Evolutionary conservation across 2,329 filamentous ascomycete species (phyloP), one percentile per base, ranked within the genome.

Genomic region (Sphaerulina vaccinii): DNA sequence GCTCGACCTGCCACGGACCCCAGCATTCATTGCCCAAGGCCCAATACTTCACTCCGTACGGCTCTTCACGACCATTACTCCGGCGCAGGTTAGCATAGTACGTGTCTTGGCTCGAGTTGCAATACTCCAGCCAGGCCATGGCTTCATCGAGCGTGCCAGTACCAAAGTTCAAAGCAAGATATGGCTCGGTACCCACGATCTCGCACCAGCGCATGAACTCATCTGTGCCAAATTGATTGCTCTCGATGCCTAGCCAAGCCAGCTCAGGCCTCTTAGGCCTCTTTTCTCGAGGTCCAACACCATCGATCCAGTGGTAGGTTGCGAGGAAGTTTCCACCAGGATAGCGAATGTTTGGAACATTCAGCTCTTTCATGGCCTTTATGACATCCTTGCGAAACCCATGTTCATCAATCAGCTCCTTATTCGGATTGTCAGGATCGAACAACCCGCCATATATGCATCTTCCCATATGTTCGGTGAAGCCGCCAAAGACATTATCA

Each of bases 381-480:
- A 93, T 80, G 36, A 93, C 88, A 70, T 93, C 88, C 59, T 79
- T 88, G 33, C 88, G 84, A 72, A 89, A 92, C 36, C 88, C 88
- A 58, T 87, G 76, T 48, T 82, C 76, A 61, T 91, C 87, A 2
- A 86, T 84, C n/a, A 90, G 77, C 2, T 82, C 73, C 36, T 61
- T 62, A 54, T 66, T 65, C n/a, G 64, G 52, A 68, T 84, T 90
- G 27, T 78, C 80, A 1, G 87, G 88, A 61, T 92, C 88, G 71
- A 90, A 92, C 66, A 93, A 86, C 58, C 89, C 88, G 57, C 87
- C 87, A 68, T 93, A 92, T 65, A 93, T 90, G 75, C 88, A 93
- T 56, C 88, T 83, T 63, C 88, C 88, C 88, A 93, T 93, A 71
- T 93, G 89, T 87, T 93, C 88, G 53, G 85, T 89, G 71, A 93